Evolutionary conservation across 331 rosid genomes (phyloP).

Genomic region (Telfairia occidentalis): DNA sequence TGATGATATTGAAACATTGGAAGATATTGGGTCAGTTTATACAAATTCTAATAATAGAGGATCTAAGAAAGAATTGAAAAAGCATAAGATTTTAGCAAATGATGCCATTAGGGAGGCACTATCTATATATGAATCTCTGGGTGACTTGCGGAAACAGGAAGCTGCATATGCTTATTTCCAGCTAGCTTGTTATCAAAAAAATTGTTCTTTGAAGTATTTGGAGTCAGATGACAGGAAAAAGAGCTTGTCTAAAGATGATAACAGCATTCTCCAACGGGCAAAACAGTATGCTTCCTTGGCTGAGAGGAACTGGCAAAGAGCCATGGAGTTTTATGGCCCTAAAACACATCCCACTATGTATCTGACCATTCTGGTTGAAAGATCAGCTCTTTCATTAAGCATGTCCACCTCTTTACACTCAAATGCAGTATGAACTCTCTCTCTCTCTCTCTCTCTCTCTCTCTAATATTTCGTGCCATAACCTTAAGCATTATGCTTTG

Average conservation of each 20-base stretch:
- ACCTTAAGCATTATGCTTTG: background rate
- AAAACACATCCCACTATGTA: constrained; percentile 66
- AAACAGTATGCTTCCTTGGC: constrained; percentile 85
- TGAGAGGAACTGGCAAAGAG: constrained; percentile 86
- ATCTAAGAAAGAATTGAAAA: constrained; percentile 40
- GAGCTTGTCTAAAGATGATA: constrained; percentile 41
- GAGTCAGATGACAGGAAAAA: constrained; percentile 46
- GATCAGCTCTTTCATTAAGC: constrained; percentile 52
- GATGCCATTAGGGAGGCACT: constrained; percentile 89
- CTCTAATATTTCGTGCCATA: background rate
- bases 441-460: constrained; percentile 19
- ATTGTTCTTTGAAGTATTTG: constrained; percentile 73
- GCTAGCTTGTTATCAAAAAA: constrained; percentile 78
- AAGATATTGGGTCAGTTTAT: constrained; percentile 24
- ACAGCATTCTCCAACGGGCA: constrained; percentile 46
- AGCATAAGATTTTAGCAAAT: constrained; percentile 82
- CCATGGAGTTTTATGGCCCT: constrained; percentile 71
- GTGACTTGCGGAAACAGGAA: constrained; percentile 85
- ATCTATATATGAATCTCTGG: constrained; percentile 67
- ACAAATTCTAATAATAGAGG: constrained; percentile 29
- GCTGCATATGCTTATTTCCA: constrained; percentile 88
- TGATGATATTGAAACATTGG: constrained; percentile 46
- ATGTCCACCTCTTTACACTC: constrained; percentile 56
- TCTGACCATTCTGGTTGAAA: constrained; percentile 65
- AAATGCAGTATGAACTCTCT: constrained; percentile 44